Percentiles rank a stretch among this genome's conserved stretches.
Conservation (phyloP, 495 filamentous ascomycete genomes). For the Penicillium atrosanguineum region DNA sequence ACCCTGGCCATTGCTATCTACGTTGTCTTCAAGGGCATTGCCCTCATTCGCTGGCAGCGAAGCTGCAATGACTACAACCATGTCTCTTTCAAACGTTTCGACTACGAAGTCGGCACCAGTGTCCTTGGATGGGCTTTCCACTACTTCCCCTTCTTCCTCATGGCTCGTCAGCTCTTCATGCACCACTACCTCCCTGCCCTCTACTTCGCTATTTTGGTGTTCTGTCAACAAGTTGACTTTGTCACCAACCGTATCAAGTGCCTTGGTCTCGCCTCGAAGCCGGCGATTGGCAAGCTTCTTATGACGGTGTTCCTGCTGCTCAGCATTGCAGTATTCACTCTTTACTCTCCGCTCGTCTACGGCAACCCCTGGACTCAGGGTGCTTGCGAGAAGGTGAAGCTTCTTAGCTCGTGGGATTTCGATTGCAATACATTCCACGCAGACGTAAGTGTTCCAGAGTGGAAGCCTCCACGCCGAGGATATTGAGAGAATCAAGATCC, state of each 20-base stretch:
- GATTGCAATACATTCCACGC: slow-evolving; percentile 92
- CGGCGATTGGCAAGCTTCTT: slow-evolving; percentile 67
- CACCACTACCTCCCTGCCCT: slow-evolving; percentile 97
- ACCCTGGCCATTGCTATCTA: slow-evolving; percentile 80
- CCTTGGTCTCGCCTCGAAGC: slow-evolving; percentile 67
- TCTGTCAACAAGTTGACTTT: slow-evolving; percentile 90
- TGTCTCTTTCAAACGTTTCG: slow-evolving; percentile 86
- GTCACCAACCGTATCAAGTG: slow-evolving; percentile 62
- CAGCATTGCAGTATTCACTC: slow-evolving; percentile 70
- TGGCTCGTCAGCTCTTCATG: slow-evolving; percentile 96
- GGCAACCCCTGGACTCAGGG: slow-evolving; percentile 90
- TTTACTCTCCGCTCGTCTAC: slow-evolving; percentile 87
- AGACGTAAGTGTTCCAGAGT: slow-evolving; percentile 65
- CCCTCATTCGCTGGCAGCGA: slow-evolving; percentile 91
- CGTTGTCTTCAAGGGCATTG: slow-evolving; percentile 77
- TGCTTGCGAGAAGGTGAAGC: slow-evolving; percentile 81
- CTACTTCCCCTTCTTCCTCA: slow-evolving; percentile 96
- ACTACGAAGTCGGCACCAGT: slow-evolving; percentile 89
- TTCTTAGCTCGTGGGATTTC: slow-evolving; percentile 90
- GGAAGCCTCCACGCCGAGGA: slow-evolving; percentile 32
- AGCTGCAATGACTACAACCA: slow-evolving; percentile 81
- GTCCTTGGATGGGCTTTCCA: slow-evolving; percentile 95
- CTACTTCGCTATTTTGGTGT: slow-evolving; percentile 86
- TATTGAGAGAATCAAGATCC: slow-evolving; percentile 24
- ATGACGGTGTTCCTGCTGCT: slow-evolving; percentile 69